Percentiles rank a stretch among this genome's conserved stretches.
phyloP scores from a whole-genome alignment of 1,284 basidiomycete genomes.

The Bjerkandera adusta region DNA sequence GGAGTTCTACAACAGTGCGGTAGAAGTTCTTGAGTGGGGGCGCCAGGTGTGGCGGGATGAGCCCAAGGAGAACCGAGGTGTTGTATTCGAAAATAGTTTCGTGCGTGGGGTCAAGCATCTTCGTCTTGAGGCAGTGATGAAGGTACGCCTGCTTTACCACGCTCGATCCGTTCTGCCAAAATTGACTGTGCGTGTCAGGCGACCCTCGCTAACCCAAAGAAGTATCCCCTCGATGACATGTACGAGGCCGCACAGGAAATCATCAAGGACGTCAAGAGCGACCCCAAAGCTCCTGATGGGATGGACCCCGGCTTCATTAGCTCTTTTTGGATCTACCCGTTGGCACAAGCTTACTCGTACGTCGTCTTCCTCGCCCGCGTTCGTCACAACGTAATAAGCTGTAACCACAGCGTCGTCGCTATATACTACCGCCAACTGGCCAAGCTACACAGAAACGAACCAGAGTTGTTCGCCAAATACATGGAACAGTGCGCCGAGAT shows the following conservation, averaged over 20 bases:
- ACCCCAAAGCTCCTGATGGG: neutral
- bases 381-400: neutral
- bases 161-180: slow-evolving; percentile 24
- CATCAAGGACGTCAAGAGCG: neutral
- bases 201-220: neutral
- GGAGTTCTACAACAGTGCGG: slow-evolving; percentile 23
- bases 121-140: slow-evolving; percentile 30
- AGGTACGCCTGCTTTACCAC: slow-evolving; percentile 24
- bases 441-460: neutral
- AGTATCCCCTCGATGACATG: neutral
- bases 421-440: neutral
- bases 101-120: slow-evolving; percentile 31
- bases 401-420: neutral
- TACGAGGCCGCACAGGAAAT: neutral
- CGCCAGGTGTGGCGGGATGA: slow-evolving; percentile 33
- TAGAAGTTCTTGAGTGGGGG: slow-evolving; percentile 42
- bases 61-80: slow-evolving; percentile 25
- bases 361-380: neutral
- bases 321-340: neutral
- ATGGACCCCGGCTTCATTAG: neutral
- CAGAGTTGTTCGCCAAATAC: slow-evolving; percentile 11
- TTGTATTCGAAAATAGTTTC: slow-evolving; percentile 32
- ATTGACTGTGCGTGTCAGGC: neutral
- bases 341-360: neutral
- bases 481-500: slow-evolving; percentile 20